Percentiles rank a stretch among this genome's conserved stretches.
Evolutionary conservation across 2,329 filamentous ascomycete genomes (phyloP).

Genomic region (Cercospora citrullina): DNA sequence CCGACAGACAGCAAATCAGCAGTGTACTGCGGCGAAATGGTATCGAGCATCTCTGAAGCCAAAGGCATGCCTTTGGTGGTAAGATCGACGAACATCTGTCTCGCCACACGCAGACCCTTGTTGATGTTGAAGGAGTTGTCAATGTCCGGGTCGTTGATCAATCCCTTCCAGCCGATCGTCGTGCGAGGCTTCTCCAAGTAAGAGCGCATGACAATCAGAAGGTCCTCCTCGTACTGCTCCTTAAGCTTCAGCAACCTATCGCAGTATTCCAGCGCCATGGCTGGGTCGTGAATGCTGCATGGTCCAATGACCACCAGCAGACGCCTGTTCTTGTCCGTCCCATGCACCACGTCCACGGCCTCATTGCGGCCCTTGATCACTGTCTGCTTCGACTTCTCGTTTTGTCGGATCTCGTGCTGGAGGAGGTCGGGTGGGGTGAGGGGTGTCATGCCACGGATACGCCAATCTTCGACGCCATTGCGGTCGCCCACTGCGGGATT

Average conservation of each 20-base stretch:
- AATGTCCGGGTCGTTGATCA: conserved; percentile 98
- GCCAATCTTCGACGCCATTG: conserved; percentile 53
- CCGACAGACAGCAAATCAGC: conserved; percentile 89
- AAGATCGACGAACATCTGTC: conserved; percentile 90
- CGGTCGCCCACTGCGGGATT: conserved; percentile 54
- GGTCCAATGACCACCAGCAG: conserved; percentile 84
- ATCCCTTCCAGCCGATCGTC: conserved; percentile 96
- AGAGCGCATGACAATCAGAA: conserved; percentile 94
- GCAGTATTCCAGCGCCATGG: conserved; percentile 90
- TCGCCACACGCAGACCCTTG: conserved; percentile 83
- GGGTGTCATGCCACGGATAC: conserved; percentile 62
- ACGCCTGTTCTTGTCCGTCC: conserved; percentile 57
- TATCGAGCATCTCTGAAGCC: conserved; percentile 96
- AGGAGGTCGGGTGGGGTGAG: conserved; percentile 91
- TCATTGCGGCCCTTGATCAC: conserved; percentile 62
- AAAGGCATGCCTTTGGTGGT: conserved; percentile 93
- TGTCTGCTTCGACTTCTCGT: conserved; percentile 52
- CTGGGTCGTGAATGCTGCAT: conserved; percentile 95
- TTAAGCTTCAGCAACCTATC: conserved; percentile 76
- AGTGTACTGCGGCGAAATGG: conserved; percentile 94
- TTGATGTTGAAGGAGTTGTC: conserved; percentile 99
- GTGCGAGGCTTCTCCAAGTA: conserved; percentile 99
- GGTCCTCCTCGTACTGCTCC: conserved; percentile 83
- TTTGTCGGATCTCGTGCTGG: conserved; percentile 80
- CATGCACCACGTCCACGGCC: conserved; percentile 61